Percentiles rank a stretch among this genome's conserved stretches.
These are phyloP conservation scores for Penicillium sp. DNA, from an alignment of 2,329 filamentous ascomycete species.

Conservation along the genomic window DNA sequence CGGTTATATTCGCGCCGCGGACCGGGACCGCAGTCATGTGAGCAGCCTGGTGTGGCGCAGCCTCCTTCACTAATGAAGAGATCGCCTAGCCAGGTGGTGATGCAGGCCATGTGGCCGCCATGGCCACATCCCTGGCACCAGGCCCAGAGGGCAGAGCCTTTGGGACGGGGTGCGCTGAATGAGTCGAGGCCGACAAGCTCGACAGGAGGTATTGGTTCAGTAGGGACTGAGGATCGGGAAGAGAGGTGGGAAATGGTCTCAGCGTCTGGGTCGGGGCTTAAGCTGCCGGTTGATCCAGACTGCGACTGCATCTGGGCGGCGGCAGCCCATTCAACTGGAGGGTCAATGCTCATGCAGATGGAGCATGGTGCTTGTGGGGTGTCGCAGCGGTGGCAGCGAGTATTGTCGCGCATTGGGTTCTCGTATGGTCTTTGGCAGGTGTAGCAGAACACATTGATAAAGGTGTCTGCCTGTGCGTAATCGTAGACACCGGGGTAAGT, in stretches of 20 bases:
- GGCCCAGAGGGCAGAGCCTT: conserved; percentile 48
- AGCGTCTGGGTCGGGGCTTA: conserved; percentile 15
- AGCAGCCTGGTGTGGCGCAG: conserved; percentile 59
- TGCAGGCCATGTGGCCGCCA: conserved; percentile 57
- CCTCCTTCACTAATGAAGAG: conserved; percentile 50
- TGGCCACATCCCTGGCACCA: conserved; percentile 63
- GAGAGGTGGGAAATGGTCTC: conserved; percentile 40
- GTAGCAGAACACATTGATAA: conserved; percentile 55
- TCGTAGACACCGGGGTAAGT: conserved; percentile 58
- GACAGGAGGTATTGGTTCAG: conserved; percentile 29
- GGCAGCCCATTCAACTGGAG: conserved; percentile 41
- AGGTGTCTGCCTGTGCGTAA: conserved; percentile 54
- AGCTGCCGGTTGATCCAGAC: conserved; percentile 7
- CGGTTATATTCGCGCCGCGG: conserved; percentile 44
- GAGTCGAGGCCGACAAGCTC: conserved; percentile 28
- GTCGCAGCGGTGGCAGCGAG: conserved; percentile 52
- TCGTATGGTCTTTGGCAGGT: conserved; percentile 57
- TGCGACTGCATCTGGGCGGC: conserved; percentile 20
- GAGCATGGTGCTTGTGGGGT: conserved; percentile 41
- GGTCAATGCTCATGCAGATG: conserved; percentile 43
- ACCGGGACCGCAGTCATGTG: conserved; percentile 58
- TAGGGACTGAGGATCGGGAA: conserved; percentile 42
- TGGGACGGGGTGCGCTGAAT: conserved; percentile 27
- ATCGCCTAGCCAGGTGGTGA: conserved; percentile 55
- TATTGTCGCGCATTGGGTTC: conserved; percentile 49